phyloP scores from a whole-genome alignment of 2,329 filamentous ascomycete genomes.

The Fusarium albosuccineum region DNA sequence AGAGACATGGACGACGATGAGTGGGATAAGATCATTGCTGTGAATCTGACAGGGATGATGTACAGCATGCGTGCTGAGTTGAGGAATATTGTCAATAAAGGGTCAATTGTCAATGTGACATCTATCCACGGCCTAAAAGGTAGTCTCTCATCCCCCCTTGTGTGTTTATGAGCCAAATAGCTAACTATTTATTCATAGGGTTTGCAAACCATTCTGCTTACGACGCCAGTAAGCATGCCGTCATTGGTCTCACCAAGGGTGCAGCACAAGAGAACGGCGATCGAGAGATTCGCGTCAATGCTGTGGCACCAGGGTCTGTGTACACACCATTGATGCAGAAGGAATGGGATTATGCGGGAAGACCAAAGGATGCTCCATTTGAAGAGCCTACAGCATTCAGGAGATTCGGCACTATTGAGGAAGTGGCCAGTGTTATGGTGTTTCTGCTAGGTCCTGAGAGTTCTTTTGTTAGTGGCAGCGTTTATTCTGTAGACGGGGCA shows the following conservation, averaged over 20 bases:
- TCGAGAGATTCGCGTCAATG: slow-evolving; percentile 59
- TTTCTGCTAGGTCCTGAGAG: slow-evolving; percentile 63
- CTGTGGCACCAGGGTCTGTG: slow-evolving; percentile 61
- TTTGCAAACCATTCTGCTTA: slow-evolving; percentile 51
- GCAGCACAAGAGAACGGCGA: slow-evolving; percentile 53
- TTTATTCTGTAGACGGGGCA: slow-evolving; percentile 60
- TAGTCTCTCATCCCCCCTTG: neutral
- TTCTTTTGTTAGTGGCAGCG: slow-evolving; percentile 60
- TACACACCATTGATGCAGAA: slow-evolving; percentile 60
- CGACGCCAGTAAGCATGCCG: slow-evolving; percentile 52
- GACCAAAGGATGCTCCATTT: too few species aligned
- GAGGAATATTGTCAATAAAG: slow-evolving; percentile 60
- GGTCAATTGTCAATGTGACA: slow-evolving; percentile 67
- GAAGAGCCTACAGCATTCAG: slow-evolving; percentile 53
- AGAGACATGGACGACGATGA: slow-evolving; percentile 59
- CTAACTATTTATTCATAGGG: slow-evolving; percentile 27
- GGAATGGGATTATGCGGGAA: too few species aligned
- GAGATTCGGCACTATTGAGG: slow-evolving; percentile 61
- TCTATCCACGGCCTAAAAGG: neutral
- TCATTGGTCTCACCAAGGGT: slow-evolving; percentile 50
- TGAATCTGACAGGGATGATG: slow-evolving; percentile 64
- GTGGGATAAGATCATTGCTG: slow-evolving; percentile 60
- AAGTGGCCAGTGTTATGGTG: slow-evolving; percentile 60
- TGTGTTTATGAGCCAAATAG: neutral
- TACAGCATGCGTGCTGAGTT: slow-evolving; percentile 61